Evolutionary conservation across 148 eudicot genomes (phyloP).

Genomic region (Amaranthus cruentus): DNA sequence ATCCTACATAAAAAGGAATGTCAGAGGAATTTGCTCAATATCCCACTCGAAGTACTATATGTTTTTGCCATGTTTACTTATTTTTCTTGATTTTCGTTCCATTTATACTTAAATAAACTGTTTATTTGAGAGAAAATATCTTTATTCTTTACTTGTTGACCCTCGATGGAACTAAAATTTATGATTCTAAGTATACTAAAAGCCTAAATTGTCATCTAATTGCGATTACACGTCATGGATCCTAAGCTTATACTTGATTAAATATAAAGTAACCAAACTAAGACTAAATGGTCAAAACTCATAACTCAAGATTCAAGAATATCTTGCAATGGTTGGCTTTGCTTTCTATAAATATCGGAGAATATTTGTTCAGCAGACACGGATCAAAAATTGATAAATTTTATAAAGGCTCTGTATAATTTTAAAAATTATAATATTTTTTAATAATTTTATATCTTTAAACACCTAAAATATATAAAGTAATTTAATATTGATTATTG

Average conservation of each 20-base stretch:
- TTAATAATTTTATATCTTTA: too few species aligned
- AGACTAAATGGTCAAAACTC: constrained; percentile 2
- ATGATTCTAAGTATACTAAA: neutral
- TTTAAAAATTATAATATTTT: too few species aligned
- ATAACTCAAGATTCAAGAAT: neutral
- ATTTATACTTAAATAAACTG: too few species aligned
- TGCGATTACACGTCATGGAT: constrained; percentile 17
- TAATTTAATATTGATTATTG: too few species aligned
- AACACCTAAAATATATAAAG: too few species aligned
- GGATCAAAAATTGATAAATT: too few species aligned
- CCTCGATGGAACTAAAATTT: neutral
- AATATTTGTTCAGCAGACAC: neutral
- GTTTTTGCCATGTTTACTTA: too few species aligned
- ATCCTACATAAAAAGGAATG: too few species aligned
- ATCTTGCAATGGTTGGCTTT: neutral
- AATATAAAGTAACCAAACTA: constrained; percentile 5
- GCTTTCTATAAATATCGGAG: constrained; percentile 6
- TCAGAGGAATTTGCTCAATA: too few species aligned
- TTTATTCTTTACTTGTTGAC: neutral
- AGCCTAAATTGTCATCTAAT: neutral
- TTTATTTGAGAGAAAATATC: neutral
- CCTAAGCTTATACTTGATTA: neutral
- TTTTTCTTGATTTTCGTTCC: too few species aligned
- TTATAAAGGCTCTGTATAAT: too few species aligned
- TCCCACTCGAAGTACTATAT: too few species aligned